These are phyloP conservation scores for Fusarium xyrophilum DNA, from an alignment of 2,329 filamentous ascomycete genomes.

Conservation along the genomic window DNA sequence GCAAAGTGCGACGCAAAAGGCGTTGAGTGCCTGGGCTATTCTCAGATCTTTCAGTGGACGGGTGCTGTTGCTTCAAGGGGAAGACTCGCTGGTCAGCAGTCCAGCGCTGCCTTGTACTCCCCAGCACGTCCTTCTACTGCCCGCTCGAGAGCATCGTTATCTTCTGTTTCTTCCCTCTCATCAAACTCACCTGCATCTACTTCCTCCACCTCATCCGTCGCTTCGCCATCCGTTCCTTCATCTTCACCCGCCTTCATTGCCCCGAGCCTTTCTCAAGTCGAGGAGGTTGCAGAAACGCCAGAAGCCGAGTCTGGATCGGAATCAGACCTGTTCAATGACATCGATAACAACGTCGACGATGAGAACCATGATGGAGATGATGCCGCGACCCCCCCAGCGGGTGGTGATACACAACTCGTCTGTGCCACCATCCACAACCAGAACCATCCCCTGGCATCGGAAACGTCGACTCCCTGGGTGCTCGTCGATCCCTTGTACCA, in stretches of 20 bases:
- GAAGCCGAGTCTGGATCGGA: constrained; percentile 26
- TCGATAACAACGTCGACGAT: neutral
- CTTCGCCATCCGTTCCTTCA: constrained; percentile 24
- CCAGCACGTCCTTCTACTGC: constrained; percentile 24
- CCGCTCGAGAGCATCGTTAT: constrained; percentile 27
- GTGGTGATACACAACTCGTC: constrained; percentile 42
- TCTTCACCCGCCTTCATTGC: constrained; percentile 26
- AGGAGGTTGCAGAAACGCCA: constrained; percentile 22
- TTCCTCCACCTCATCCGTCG: constrained; percentile 20
- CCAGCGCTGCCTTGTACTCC: constrained; percentile 44
- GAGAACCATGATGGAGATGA: constrained; percentile 18
- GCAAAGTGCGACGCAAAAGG: constrained; percentile 58
- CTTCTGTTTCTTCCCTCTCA: constrained; percentile 31
- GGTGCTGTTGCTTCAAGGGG: constrained; percentile 54
- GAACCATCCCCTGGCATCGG: constrained; percentile 25
- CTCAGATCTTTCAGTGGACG: constrained; percentile 61
- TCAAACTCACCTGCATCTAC: constrained; percentile 25
- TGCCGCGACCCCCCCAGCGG: constrained; percentile 24
- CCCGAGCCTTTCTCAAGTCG: constrained; percentile 27
- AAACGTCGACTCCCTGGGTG: constrained; percentile 46
- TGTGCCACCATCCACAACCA: constrained; percentile 33
- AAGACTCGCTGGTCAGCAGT: constrained; percentile 51
- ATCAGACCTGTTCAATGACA: constrained; percentile 12
- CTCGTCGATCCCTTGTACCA: constrained; percentile 56
- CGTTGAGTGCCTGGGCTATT: constrained; percentile 61